A percentile compares a stretch with the other conserved stretches of the same genome.
Evolutionary conservation across 768 basidiomycete genomes (phyloP).

Genomic region (Cystofilobasidium capitatum): DNA sequence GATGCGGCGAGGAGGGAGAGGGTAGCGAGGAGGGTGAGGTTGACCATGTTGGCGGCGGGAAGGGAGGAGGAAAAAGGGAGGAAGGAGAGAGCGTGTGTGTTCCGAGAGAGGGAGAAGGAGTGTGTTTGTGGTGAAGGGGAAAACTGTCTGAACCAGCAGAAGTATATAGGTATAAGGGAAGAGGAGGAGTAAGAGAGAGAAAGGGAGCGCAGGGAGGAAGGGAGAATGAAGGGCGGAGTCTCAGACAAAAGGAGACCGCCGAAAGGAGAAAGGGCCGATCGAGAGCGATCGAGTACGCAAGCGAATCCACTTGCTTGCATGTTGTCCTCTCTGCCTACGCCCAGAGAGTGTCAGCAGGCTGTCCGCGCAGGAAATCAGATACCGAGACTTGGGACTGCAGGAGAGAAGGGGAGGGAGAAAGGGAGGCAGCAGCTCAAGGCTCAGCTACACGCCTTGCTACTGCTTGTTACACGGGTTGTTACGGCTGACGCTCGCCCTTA

Average conservation of each 20-base stretch:
- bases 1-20: background rate
- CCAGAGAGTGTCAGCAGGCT: no score
- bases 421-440: background rate
- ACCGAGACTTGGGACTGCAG: background rate
- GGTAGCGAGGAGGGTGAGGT: conserved; percentile 1
- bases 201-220: background rate
- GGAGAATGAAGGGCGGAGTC: no score
- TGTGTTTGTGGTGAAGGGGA: background rate
- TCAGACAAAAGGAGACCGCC: no score
- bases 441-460: no score
- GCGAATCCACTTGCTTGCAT: no score
- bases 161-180: background rate
- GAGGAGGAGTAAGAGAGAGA: background rate
- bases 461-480: background rate
- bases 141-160: background rate
- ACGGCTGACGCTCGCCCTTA: background rate
- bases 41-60: background rate
- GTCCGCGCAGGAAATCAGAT: no score
- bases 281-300: no score
- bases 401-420: background rate
- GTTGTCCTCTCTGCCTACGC: no score
- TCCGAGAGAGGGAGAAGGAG: background rate
- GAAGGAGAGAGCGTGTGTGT: background rate
- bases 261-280: no score
- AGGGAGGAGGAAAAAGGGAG: background rate